phyloP scores from a whole-genome alignment of 1,284 basidiomycete genomes.

The Termitomyces sp. region DNA sequence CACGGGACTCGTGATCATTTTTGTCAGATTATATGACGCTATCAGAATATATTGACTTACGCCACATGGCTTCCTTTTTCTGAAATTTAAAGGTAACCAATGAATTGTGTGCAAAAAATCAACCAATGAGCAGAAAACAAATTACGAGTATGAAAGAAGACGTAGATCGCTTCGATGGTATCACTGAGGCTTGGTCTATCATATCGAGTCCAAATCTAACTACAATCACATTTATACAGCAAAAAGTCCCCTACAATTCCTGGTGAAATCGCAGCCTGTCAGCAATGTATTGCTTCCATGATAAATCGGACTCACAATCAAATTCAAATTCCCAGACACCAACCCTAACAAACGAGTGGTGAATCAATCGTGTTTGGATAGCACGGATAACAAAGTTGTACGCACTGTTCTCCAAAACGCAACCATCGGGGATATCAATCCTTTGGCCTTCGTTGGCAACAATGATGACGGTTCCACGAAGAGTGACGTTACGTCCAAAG shows the following conservation, averaged over 20 bases:
- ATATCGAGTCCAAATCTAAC: slow-evolving; percentile 8
- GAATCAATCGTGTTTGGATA: background rate
- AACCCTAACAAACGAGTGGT: slow-evolving; percentile 33
- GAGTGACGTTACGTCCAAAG: slow-evolving; percentile 90
- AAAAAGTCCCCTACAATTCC: slow-evolving; percentile 28
- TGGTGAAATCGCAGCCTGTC: slow-evolving; percentile 10
- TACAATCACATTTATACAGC: background rate
- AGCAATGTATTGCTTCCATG: background rate
- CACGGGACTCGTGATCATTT: background rate
- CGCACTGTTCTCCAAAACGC: slow-evolving; percentile 87
- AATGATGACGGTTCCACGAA: slow-evolving; percentile 84
- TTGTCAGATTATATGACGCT: background rate
- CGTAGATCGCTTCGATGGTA: background rate
- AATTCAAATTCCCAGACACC: slow-evolving; percentile 63
- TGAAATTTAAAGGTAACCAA: background rate
- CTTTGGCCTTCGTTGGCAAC: slow-evolving; percentile 88
- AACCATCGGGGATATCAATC: slow-evolving; percentile 95
- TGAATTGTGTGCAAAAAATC: slow-evolving; percentile 9
- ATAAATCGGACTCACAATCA: slow-evolving; percentile 47
- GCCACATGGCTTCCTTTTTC: background rate
- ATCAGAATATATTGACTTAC: no score
- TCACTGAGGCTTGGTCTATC: slow-evolving; percentile 5
- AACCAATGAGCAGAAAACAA: slow-evolving; percentile 8
- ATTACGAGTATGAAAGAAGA: slow-evolving; percentile 2
- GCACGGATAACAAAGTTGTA: slow-evolving; percentile 9